Evolutionary conservation across 495 filamentous ascomycete species (phyloP), one percentile per base, ranked within the genome.

Genomic region (Penicillium taxi): DNA sequence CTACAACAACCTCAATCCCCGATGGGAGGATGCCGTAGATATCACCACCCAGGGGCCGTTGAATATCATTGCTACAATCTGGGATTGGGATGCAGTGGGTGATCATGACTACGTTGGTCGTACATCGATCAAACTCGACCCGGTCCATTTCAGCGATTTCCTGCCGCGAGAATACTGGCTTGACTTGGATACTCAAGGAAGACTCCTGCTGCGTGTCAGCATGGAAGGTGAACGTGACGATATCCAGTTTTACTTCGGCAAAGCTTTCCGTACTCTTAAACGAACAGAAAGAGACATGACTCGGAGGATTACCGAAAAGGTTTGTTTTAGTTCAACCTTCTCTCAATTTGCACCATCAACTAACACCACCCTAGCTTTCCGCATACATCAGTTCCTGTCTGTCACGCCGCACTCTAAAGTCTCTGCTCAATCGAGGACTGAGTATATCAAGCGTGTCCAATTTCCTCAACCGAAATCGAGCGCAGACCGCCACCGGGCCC

Each of bases 181-280:
- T 16, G 88, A 96, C 54, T 74, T 99, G 26, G 91, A 99, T 55
- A 96, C 89, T 3, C 93, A 99, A 54, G 91, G 91, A 2, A 69
- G 93, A 35, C 64, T 99, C 27, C 55, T 99, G 25, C 72, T 99
- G 25, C 71, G 93, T 43, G 84, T 96, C 17, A 94, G 85, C 50
- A 99, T 99, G 91, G 91, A 99, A 64, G 91, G 91, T 37, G 91
- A 99, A 56, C 74, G 91, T 33, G 91, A 99, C 51, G 91, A 99
- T 51, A 96, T 99, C 44, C 86, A 94, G 48, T 99, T 99, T 55
- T 91, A 95, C 52, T 96, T 96, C 64, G 91, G 88, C 39, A 96
- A 95, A 64, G 84, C 90, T 25, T 96, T 99, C 67, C 74, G 91
- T 34, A 88, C 84, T 19, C 67, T 96, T 48, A 96, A 96, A 70